These are phyloP conservation scores for Skeletonema grethae DNA, from an alignment of 108 stramenopile species.

Conservation along the genomic window DNA sequence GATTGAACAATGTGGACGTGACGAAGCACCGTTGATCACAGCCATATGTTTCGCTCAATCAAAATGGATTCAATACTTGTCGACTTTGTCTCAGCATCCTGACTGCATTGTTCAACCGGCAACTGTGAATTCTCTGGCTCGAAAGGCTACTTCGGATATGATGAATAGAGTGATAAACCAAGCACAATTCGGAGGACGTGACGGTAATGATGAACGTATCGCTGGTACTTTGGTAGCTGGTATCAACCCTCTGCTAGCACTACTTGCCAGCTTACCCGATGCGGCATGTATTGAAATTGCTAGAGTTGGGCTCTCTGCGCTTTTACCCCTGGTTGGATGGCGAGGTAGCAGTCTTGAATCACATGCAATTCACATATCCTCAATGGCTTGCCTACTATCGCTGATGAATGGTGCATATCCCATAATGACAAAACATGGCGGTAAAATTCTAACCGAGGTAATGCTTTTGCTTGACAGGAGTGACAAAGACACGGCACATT, in stretches of 20 bases:
- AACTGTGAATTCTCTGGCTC: conserved; percentile 6
- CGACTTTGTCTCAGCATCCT: not conserved
- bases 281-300: conserved; percentile 66
- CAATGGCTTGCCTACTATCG: conserved; percentile 50
- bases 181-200: conserved; percentile 16
- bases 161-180: conserved; percentile 26
- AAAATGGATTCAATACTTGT: conserved; percentile 28
- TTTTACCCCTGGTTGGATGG: conserved; percentile 63
- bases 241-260: conserved; percentile 57
- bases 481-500: conserved; percentile 20
- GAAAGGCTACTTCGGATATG: conserved; percentile 24
- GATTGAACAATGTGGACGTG: conserved; percentile 15
- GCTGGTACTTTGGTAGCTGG: conserved; percentile 55
- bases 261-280: conserved; percentile 32
- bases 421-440: conserved; percentile 65
- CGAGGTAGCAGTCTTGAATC: conserved; percentile 30
- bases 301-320: conserved; percentile 55
- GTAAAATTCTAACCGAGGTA: conserved; percentile 64
- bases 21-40: conserved; percentile 29
- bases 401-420: conserved; percentile 66
- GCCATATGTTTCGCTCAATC: conserved; percentile 34
- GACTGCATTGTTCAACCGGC: not conserved
- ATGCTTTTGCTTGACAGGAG: conserved; percentile 38
- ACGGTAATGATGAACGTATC: conserved; percentile 34
- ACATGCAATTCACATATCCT: conserved; percentile 33